Evolutionary conservation across 345 rosid genomes (phyloP).

Genomic region (Pugionium cornutum): DNA sequence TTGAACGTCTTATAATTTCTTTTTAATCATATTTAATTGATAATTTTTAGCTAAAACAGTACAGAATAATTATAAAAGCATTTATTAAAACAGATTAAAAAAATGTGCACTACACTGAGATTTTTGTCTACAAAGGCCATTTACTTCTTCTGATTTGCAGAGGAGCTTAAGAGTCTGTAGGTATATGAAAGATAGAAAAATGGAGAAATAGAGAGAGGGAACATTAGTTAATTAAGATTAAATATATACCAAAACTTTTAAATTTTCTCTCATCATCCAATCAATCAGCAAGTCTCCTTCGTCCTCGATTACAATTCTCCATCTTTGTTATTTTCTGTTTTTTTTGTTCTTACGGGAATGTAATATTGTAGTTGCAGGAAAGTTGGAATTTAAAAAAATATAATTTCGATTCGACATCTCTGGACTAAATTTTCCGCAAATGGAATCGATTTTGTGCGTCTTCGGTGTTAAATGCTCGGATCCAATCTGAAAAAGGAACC

Average conservation of each 20-base stretch:
- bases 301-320: slow-evolving; percentile 4
- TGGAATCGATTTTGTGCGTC: slow-evolving; percentile 20
- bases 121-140: slow-evolving; percentile 36
- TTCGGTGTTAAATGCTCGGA: slow-evolving; percentile 17
- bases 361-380: not conserved
- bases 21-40: not conserved
- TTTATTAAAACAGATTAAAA: not conserved
- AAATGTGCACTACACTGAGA: slow-evolving; percentile 22
- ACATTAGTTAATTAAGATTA: slow-evolving; percentile 1
- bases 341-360: not conserved
- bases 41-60: slow-evolving; percentile 5
- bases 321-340: not conserved
- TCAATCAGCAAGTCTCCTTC: slow-evolving; percentile 10
- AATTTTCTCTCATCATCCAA: slow-evolving; percentile 11
- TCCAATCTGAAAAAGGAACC: not conserved
- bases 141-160: slow-evolving; percentile 33
- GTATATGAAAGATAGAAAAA: slow-evolving; percentile 7
- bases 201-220: slow-evolving; percentile 11
- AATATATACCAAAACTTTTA: not conserved
- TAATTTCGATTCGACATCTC: slow-evolving; percentile 6
- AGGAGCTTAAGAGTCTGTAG: slow-evolving; percentile 23
- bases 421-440: not conserved
- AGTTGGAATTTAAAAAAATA: not conserved
- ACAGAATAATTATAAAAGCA: slow-evolving; percentile 10
- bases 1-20: not conserved